Base-by-base conservation (phyloP, 2,329 filamentous ascomycete species). In the Trichoderma sp. region DNA sequence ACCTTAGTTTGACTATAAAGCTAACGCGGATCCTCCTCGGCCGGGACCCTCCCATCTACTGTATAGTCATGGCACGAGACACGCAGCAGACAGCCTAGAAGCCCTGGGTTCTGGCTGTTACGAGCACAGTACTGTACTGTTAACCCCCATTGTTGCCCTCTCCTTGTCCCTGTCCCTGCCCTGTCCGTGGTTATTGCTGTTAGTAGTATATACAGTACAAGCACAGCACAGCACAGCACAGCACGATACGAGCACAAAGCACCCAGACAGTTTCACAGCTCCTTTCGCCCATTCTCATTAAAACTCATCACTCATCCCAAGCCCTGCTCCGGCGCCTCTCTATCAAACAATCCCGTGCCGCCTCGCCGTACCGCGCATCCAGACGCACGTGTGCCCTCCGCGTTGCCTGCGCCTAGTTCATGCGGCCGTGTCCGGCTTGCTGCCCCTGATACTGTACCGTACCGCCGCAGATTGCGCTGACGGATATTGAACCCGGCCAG, bases 21-120 rank as follows among this genome's bases (percentile, higher is more conserved):
- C 71, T 77, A 78, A 79, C 74, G 76, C 73, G 75, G 77, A 77
- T 76, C 77, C 75, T 74, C 73, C 64, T 67, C 72, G 70, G 67
- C 70, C 61, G 60, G 60, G 60, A 67, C 63, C 76, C 68, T 71
- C 76, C 75, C 73, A 73, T 77, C 73, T 73, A 73, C 68, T 77
- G 73, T n/a, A n/a, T n/a, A n/a, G n/a, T 72, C 73, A 80, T 80
- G 80, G 79, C 78, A 80, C 79, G 78, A 81, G 78, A 78, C 76
- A 77, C 73, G 76, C 79, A 78, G 75, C 77, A 72, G 76, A 37
- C 10, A 63, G 42, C 25, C 45, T 35, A 52, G 58, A 61, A 50
- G 27, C 39, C 15, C n/a, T 53, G 50, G 50, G 32, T 53, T 53
- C 50, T 29, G 50, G 50, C 27, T 32, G 50, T 53, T 12, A 9